Base-by-base conservation (phyloP, 2,329 filamentous ascomycete species). In the Chalara sp. region DNA sequence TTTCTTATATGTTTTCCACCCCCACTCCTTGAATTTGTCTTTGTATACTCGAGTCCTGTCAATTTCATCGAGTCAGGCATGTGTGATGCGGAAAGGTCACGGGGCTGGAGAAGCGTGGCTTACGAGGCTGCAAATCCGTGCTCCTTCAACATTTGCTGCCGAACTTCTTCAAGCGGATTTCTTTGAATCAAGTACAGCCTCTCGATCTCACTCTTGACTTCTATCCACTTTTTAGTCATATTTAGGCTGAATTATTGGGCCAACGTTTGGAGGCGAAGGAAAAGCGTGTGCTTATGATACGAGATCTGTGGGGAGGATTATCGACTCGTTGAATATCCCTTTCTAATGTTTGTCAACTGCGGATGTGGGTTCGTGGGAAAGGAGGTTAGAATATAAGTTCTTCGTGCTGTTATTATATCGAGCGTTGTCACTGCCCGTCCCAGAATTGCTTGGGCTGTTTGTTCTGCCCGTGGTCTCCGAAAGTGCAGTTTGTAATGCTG, bases 191-290 rank as follows among this genome's bases (percentile, higher is more conserved):
- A 13, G 29, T 52, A 52, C 6, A 43, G 32, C 29, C 32, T 30
- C 32, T 48, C 33, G 10, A 52, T 48, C 5, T 52, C 46, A 37
- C 12, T 28, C 37, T 44, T 35, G 6, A 52, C 50, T 5, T 52
- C 50, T 8, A 28, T 44, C 50, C 50, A 52, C 11, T 52, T 52
- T 29, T 41, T 48, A n/a, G 46, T 46, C 46, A 52, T 52, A 21
- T 10, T 10, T 39, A 39, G 13, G 35, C 37, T 43, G 44, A 35
- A 35, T 21, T 11, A 13, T 11, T 49, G 33, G 5, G 44, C 39
- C 29, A 49, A 49, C 39, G 39, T 33, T 49, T 39, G 47, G 47
- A 44, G 32, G 10, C 41, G 47, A 35, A 44, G 30, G 47, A 44
- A 21, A 21, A 21, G 21, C 21, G 21, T 21, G 21, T 21, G 21